Conservation (phyloP, 306 rosid species). For the Heteromeles arbutifolia region DNA sequence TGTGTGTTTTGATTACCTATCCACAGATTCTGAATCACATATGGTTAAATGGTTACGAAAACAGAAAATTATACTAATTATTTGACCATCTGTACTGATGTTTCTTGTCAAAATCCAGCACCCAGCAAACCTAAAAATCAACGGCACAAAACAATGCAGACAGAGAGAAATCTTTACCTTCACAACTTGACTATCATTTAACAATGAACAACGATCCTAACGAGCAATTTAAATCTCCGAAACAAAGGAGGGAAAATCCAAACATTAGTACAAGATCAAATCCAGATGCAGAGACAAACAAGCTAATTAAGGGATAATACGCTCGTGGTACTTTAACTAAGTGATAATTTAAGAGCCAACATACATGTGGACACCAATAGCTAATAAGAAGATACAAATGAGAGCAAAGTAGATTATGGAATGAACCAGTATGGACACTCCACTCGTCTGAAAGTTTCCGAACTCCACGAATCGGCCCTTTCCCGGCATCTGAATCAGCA, state of each 20-base stretch:
- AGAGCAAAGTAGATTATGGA: slow-evolving; percentile 68
- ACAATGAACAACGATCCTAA: not conserved
- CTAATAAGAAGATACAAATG: slow-evolving; percentile 78
- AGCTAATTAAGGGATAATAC: not conserved
- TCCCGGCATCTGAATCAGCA: slow-evolving; percentile 77
- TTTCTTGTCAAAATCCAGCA: not conserved
- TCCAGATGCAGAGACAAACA: not conserved
- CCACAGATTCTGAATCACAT: no score
- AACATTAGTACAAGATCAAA: not conserved
- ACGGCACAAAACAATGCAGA: not conserved
- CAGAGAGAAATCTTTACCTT: not conserved
- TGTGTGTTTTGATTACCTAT: no score
- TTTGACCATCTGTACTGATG: no score
- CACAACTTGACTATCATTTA: not conserved
- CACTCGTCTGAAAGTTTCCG: slow-evolving; percentile 78
- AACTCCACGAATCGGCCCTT: slow-evolving; percentile 43
- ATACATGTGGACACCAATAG: slow-evolving; percentile 62
- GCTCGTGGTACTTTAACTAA: no score
- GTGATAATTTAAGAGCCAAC: slow-evolving; percentile 25
- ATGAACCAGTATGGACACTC: slow-evolving; percentile 67
- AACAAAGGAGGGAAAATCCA: not conserved
- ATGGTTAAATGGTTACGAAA: no score
- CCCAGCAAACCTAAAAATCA: not conserved
- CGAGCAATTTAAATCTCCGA: not conserved
- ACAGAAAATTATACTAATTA: no score